phyloP scores from a whole-genome alignment of 2,329 filamentous ascomycete species.

The Apiospora malaysiana region DNA sequence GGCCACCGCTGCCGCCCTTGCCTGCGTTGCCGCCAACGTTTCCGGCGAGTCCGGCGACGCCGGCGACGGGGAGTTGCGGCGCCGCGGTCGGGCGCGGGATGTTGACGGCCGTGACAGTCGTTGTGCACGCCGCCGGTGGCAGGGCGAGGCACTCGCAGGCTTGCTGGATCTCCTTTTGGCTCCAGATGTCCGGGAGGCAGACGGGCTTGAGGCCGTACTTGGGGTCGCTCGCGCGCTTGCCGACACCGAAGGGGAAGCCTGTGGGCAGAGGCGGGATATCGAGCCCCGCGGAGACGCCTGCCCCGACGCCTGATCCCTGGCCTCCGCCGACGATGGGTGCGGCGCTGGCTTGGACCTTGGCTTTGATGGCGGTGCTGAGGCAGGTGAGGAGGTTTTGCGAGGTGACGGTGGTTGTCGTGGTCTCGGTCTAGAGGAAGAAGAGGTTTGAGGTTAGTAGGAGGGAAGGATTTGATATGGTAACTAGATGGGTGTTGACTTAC shows the following conservation, averaged over 20 bases:
- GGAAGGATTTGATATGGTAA: background rate
- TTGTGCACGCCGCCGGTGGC: slow-evolving; percentile 23
- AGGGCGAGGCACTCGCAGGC: slow-evolving; percentile 27
- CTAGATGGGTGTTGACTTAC: background rate
- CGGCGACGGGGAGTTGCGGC: background rate
- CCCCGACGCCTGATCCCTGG: slow-evolving; percentile 24
- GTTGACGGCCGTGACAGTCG: slow-evolving; percentile 11
- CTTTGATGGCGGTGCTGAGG: slow-evolving; percentile 12
- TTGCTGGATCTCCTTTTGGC: slow-evolving; percentile 16
- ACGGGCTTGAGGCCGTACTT: slow-evolving; percentile 21
- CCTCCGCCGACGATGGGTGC: slow-evolving; percentile 15
- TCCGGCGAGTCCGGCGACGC: too few relatives aligned
- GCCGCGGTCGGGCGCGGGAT: background rate
- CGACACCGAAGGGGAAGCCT: background rate
- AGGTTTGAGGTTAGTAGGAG: background rate
- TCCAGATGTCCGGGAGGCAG: slow-evolving; percentile 25
- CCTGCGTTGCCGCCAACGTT: background rate
- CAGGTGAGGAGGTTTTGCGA: slow-evolving; percentile 19
- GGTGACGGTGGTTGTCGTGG: slow-evolving; percentile 1
- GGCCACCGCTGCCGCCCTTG: slow-evolving; percentile 9
- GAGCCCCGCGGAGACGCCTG: slow-evolving; percentile 25
- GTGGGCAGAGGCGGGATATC: slow-evolving; percentile 13
- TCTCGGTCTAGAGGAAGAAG: background rate
- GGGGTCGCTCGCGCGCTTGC: slow-evolving; percentile 16
- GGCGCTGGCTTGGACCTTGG: slow-evolving; percentile 21